Base-by-base conservation (phyloP, 495 filamentous ascomycete genomes). In the Elaphomyces granulatus region DNA sequence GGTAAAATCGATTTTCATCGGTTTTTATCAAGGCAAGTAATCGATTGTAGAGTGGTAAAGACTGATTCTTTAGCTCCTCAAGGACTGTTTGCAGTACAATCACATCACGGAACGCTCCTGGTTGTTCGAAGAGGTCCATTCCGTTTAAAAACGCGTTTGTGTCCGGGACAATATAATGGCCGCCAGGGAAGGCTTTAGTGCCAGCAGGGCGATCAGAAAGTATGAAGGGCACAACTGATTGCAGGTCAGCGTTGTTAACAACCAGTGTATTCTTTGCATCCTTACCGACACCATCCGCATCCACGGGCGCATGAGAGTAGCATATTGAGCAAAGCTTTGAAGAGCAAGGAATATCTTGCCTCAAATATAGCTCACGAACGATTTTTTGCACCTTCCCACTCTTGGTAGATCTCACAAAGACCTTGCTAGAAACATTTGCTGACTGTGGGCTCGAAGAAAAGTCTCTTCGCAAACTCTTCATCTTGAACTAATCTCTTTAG, bases 341-440 rank as follows among this genome's bases (percentile, higher is more conserved):
- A 12, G 92, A 99, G 63, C 90, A 99, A 21, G 90, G 90, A 48
- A 96, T 96, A 57, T 99, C 92, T 65, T 85, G 78, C 50, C 90
- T 75, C 20, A 99, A 71, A 63, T 99, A 96, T 38, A 96, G 65
- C 67, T 99, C 90, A 34, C 86, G 77, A 43, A 96, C 92, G 56
- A 99, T 87, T 66, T 99, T 98, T 62, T 94, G 86, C 43, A 96
- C 90, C 65, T 94, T 96, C 52, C 90, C 90, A 59, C 74, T 83
- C 58, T 81, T 88, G 14, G 86, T 87, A 19, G 90, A 94, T 42
- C 90, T 69, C 45, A 96, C 80, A 50, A 87, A 99, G 46, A 90
- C 72, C 64, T 96, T 93, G 72, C 80, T 93, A 34, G 79, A 81
- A 41, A 94, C 81, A 58, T 81, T 90, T 36, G 74, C 66, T n/a